Conservation (phyloP, 495 filamentous ascomycete species). For the Neurospora sp. region DNA sequence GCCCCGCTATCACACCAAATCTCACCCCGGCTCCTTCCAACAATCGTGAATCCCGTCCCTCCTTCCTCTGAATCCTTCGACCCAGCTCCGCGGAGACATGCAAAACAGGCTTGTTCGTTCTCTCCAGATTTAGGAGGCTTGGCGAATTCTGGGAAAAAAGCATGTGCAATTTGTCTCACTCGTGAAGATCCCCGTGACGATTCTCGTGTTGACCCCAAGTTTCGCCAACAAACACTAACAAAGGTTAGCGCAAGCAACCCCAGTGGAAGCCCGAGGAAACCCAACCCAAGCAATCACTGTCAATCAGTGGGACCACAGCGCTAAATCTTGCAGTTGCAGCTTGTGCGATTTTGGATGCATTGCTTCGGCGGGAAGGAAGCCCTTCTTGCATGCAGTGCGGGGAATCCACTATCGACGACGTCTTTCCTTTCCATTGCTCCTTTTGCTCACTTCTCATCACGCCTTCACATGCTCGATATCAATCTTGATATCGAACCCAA, state of each 20-base stretch:
- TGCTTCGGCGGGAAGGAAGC: not conserved
- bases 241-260: not conserved
- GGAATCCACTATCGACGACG: not conserved
- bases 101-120: not conserved
- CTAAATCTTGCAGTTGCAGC: not conserved
- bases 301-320: not conserved
- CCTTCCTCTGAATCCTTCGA: not conserved
- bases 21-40: not conserved
- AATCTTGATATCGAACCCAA: not conserved
- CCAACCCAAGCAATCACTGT: not conserved
- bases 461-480: not conserved
- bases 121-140: not conserved
- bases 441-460: not conserved
- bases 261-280: not conserved
- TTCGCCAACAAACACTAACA: not conserved
- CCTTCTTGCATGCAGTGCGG: not conserved
- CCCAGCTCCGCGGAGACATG: not conserved
- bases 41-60: not conserved
- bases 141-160: not conserved
- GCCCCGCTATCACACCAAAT: not conserved
- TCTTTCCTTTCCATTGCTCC: not conserved
- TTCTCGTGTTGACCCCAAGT: not conserved
- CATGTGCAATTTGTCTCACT: not conserved
- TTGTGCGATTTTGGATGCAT: not conserved
- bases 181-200: not conserved